phyloP scores from a whole-genome alignment of 305 asterid genomes.

The Withania somnifera region DNA sequence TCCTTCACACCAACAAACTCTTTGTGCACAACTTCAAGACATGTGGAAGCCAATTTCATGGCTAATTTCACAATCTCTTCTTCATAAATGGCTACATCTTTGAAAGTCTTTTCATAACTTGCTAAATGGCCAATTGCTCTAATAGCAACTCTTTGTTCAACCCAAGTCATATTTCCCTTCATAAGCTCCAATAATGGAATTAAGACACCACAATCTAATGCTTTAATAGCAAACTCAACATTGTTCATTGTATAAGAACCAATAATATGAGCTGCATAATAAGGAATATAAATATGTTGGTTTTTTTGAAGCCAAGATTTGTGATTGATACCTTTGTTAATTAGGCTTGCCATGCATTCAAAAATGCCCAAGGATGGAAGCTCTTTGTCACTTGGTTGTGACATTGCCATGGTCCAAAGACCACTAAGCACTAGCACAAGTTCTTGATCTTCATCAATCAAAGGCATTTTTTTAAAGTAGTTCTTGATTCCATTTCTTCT shows the following conservation, averaged over 20 bases:
- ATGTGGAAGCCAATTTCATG: constrained; percentile 41
- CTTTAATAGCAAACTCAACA: constrained; percentile 32
- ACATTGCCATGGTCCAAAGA: constrained; percentile 73
- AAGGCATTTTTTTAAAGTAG: constrained; percentile 28
- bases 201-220: constrained; percentile 49
- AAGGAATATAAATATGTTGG: constrained; percentile 62
- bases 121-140: constrained; percentile 83
- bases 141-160: constrained; percentile 80
- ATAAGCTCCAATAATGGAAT: constrained; percentile 54
- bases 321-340: constrained; percentile 32
- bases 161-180: constrained; percentile 72
- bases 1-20: constrained; percentile 49
- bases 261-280: constrained; percentile 74
- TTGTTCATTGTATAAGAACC: constrained; percentile 70
- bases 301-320: constrained; percentile 37
- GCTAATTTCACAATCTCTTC: constrained; percentile 42
- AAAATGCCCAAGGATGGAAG: constrained; percentile 60
- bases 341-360: constrained; percentile 44
- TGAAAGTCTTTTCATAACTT: constrained; percentile 54
- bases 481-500: constrained; percentile 26
- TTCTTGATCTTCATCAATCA: constrained; percentile 42
- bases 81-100: constrained; percentile 31
- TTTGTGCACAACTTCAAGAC: constrained; percentile 44
- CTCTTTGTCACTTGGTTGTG: constrained; percentile 42
- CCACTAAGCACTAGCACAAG: constrained; percentile 55